A percentile compares a stretch with the other conserved stretches of the same genome.
These are phyloP conservation scores for Xylaria sp. DNA, from an alignment of 2,329 filamentous ascomycete species.

Conservation along the genomic window DNA sequence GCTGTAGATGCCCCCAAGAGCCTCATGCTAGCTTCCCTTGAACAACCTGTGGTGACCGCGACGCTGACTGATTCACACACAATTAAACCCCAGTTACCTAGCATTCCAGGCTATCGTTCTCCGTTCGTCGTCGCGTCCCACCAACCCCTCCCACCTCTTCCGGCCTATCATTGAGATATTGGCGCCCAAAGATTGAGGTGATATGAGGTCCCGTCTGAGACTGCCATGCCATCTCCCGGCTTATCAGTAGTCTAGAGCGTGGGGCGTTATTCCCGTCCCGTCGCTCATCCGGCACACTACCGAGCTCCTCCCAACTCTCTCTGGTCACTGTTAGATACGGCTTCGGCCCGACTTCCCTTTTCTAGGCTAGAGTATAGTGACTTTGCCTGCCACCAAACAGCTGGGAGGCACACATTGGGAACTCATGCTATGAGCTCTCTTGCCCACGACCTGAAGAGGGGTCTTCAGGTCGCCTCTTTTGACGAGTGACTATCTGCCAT, in stretches of 20 bases:
- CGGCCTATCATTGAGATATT: background rate
- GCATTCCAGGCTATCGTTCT: background rate
- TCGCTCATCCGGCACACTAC: slow-evolving; percentile 17
- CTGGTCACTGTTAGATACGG: slow-evolving; percentile 14
- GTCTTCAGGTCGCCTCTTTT: background rate
- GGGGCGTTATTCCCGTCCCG: background rate
- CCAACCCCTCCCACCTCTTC: background rate
- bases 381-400: no score
- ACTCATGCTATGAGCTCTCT: background rate
- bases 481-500: background rate
- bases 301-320: slow-evolving; percentile 12
- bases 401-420: no score
- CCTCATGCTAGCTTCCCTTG: slow-evolving; percentile 9
- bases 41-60: background rate
- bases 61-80: background rate
- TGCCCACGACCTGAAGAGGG: background rate
- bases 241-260: slow-evolving; percentile 15
- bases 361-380: background rate
- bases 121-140: background rate
- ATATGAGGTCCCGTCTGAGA: slow-evolving; percentile 1
- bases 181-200: background rate
- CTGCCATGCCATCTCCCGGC: slow-evolving; percentile 1
- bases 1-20: slow-evolving; percentile 16
- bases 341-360: slow-evolving; percentile 16
- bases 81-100: background rate